Percentiles rank a stretch among this genome's conserved stretches.
phyloP scores from a whole-genome alignment of 495 filamentous ascomycete genomes.

The Rhypophila decipiens region DNA sequence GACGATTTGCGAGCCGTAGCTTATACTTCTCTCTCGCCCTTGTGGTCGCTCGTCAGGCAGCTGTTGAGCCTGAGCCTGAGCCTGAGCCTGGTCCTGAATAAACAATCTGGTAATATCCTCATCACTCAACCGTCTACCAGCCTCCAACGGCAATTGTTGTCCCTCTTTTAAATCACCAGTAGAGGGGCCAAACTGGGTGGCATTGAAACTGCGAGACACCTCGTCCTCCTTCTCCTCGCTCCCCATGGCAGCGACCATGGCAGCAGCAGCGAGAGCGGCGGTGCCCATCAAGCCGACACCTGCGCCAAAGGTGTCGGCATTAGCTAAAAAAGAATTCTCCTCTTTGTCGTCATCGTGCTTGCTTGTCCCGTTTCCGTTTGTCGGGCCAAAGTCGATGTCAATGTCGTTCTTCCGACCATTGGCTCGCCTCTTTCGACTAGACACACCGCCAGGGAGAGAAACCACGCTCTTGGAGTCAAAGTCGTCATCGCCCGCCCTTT shows the following conservation, averaged over 20 bases:
- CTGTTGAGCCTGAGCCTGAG: too few relatives aligned
- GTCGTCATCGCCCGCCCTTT: conserved; percentile 24
- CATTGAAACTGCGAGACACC: conserved; percentile 36
- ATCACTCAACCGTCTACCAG: too few relatives aligned
- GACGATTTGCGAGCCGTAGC: conserved; percentile 30
- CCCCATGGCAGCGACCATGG: conserved; percentile 1
- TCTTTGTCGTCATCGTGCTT: conserved; percentile 18
- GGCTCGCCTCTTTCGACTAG: conserved; percentile 23
- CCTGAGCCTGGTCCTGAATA: too few relatives aligned
- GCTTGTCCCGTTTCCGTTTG: conserved; percentile 24
- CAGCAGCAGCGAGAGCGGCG: conserved; percentile 31
- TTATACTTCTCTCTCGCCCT: conserved; percentile 18
- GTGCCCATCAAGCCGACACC: conserved; percentile 49
- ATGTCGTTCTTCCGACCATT: conserved; percentile 26
- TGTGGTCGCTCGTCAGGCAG: not conserved
- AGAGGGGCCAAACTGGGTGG: conserved; percentile 26
- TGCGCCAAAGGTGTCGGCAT: conserved; percentile 55
- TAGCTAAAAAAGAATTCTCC: conserved; percentile 56
- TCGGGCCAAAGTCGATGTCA: conserved; percentile 17
- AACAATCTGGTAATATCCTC: too few relatives aligned
- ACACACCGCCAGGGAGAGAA: conserved; percentile 25
- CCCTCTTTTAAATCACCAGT: conserved; percentile 4
- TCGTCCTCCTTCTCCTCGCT: conserved; percentile 13
- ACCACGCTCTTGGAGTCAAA: conserved; percentile 36
- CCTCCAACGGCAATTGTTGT: conserved; percentile 7